Base-by-base conservation (phyloP, 106 monocot species). In the Posidonia australis region DNA sequence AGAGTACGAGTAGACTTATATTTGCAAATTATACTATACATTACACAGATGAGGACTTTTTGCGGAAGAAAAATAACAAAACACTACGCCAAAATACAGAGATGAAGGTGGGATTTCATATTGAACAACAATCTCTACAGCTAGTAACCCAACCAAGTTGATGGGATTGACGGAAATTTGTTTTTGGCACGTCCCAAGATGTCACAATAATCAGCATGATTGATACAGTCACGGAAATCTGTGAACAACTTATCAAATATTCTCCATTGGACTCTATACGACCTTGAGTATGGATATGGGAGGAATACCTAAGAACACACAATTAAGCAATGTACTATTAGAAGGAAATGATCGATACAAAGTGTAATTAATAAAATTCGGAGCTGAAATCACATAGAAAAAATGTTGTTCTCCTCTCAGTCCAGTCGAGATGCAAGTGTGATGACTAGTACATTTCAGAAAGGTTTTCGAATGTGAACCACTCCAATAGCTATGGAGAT, bases 181-280 rank as follows among this genome's bases (percentile, higher is more conserved):
- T 80, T 69, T 65, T 88, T 88, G 31, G 88, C 92, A 60, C 43
- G 70, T 43, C 84, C 54, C 62, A 92, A 32, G 5, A 81, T 51
- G 47, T 92, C 84, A 51, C 43, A 78, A 69, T 82, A 92, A 64
- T 88, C 85, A 20, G 55, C 46, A 22, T 45, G 76, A 43, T 62
- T 74, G 54, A 92, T 78, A 70, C 92, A 92, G 59, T 92, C 92
- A 20, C 92, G 74, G 53, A 87, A 92, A 45, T 92, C 92, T 10
- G 86, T 87, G 62, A 92, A 82, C 18, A 92, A 68, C 68, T 79
- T 92, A 58, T 92, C 92, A 41, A 76, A 88, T 36, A 88, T 76
- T 67, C 78, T 82, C 88, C 88, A 85, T 22, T 88, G 42, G 5
- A 92, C 92, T 46, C 78, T 67, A 44, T 76, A 76, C 9, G 92